Base-by-base conservation (phyloP, 306 rosid genomes). In the Urtica urens region DNA sequence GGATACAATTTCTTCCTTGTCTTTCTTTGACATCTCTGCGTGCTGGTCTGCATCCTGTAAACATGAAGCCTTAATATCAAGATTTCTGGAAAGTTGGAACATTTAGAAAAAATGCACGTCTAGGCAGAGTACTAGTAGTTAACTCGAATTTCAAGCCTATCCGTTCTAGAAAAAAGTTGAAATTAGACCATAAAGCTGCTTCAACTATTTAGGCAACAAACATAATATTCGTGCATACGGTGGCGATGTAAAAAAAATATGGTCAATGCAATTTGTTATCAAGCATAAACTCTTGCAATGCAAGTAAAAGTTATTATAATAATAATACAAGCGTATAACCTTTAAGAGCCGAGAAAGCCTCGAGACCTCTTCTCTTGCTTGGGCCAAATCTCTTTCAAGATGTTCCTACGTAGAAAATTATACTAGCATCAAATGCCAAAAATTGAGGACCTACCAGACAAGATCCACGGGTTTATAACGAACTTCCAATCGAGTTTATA, bases 381-480 rank as follows among this genome's bases (percentile, higher is more conserved):
- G 80, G 27, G 85, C 77, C 78, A 81, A 71, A 57, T 74, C 88
- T 56, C 65, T 83, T 72, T 90, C 93, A 65, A 84, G 68, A 78
- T 79, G 78, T 69, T 90, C 97, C 97, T 74, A 54, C n/a, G 10
- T 2, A 42, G 5, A 29, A 6, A 56, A 46, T 16, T 18, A 19
- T 16, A 33, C 14, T 37, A 4, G 14, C 28, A 53, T 30, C 37
- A 38, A 30, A 39, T 45, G 39, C 30, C 19, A 29, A 4, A n/a
- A 23, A 23, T 42, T 21, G n/a, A 0, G 2, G n/a, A 19, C 31
- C 12, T 34, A 17, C 20, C 13, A 44, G 6, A 45, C 30, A 74
- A 60, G 40, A 10, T 31, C 48, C 26, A 49, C n/a, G 50, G 26
- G 51, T 37, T 12, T n/a, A 58, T 40, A 13, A 2, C 37, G 10